Conservation (phyloP, 2,329 filamentous ascomycete genomes). For the Pleurostoma richardsiae region DNA sequence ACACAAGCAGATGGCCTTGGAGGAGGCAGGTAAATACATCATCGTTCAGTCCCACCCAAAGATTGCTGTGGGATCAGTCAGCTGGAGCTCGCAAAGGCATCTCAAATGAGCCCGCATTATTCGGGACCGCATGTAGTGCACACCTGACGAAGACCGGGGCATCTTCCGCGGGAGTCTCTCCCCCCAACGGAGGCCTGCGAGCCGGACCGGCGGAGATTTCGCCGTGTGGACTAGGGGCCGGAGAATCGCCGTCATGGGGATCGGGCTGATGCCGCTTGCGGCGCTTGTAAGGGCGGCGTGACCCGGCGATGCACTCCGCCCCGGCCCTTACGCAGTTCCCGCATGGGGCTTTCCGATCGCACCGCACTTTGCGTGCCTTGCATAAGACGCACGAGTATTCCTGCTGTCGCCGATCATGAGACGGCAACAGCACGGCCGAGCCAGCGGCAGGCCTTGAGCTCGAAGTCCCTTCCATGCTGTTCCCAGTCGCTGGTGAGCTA, state of each 20-base stretch:
- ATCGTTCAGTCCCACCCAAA: slow-evolving; percentile 15
- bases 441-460: too few relatives aligned
- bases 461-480: too few relatives aligned
- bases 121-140: too few relatives aligned
- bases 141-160: not conserved
- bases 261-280: slow-evolving; percentile 32
- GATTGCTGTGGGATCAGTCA: slow-evolving; percentile 7
- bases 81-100: not conserved
- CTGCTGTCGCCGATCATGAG: slow-evolving; percentile 1
- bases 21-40: slow-evolving; percentile 5
- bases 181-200: too few relatives aligned
- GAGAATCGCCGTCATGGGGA: not conserved
- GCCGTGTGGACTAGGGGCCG: too few relatives aligned
- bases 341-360: slow-evolving; percentile 39
- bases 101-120: too few relatives aligned
- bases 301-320: slow-evolving; percentile 23
- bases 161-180: not conserved
- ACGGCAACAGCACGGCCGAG: too few relatives aligned
- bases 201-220: too few relatives aligned
- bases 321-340: slow-evolving; percentile 29
- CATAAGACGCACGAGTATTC: slow-evolving; percentile 44
- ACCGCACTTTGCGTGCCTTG: slow-evolving; percentile 46
- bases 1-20: not conserved
- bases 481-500: too few relatives aligned
- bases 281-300: slow-evolving; percentile 36